These are phyloP conservation scores for Kandelia obovata DNA, from an alignment of 345 rosid genomes.

Conservation along the genomic window DNA sequence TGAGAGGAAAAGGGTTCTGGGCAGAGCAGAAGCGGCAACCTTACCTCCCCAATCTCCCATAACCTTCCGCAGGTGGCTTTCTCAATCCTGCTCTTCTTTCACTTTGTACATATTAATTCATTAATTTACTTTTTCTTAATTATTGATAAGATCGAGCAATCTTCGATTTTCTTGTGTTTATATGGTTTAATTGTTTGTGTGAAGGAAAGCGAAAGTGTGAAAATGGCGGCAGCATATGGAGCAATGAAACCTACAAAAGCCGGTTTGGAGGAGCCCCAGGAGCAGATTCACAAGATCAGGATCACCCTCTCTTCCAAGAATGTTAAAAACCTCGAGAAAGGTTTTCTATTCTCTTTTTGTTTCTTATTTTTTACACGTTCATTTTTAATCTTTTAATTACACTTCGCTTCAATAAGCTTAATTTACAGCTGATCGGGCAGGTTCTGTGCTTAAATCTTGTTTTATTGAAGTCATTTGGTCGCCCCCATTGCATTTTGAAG, in stretches of 20 bases:
- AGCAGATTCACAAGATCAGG: slow-evolving; percentile 67
- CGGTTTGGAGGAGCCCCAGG: slow-evolving; percentile 61
- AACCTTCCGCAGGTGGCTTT: not conserved
- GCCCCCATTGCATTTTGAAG: too few relatives aligned
- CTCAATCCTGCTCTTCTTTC: too few relatives aligned
- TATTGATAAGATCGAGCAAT: too few relatives aligned
- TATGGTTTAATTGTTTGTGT: not conserved
- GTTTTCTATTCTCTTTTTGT: slow-evolving; percentile 19
- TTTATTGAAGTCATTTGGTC: not conserved
- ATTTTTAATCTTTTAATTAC: not conserved
- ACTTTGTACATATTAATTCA: too few relatives aligned
- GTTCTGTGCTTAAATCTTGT: not conserved
- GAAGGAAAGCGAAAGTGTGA: not conserved
- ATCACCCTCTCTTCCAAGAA: slow-evolving; percentile 74
- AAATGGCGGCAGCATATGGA: slow-evolving; percentile 26
- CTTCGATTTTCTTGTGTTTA: not conserved
- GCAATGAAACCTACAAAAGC: slow-evolving; percentile 39
- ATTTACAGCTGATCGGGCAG: not conserved
- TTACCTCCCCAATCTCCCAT: not conserved
- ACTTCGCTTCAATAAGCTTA: not conserved
- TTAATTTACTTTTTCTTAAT: too few relatives aligned
- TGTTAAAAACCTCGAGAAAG: slow-evolving; percentile 75
- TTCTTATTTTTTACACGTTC: not conserved
- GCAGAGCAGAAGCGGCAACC: not conserved
- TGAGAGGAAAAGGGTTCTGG: not conserved